Conservation (phyloP, 306 rosid species). For the Pyrus bretschneideri region DNA sequence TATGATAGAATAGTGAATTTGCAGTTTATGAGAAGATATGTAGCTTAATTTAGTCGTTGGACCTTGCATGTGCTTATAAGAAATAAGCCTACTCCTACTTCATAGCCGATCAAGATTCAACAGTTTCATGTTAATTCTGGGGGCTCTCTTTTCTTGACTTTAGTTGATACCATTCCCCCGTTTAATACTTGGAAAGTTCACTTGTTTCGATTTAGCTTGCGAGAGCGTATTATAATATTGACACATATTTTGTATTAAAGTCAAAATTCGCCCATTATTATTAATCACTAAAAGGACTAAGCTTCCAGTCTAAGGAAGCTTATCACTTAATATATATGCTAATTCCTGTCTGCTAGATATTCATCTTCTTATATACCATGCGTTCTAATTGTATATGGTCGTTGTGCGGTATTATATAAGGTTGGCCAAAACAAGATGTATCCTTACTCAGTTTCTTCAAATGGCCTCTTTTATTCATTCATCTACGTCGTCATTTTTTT, state of each 20-base stretch:
- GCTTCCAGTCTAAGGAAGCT: conserved; percentile 11
- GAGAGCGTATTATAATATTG: neutral
- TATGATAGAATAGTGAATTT: neutral
- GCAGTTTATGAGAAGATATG: neutral
- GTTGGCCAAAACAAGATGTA: neutral
- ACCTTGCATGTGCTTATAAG: neutral
- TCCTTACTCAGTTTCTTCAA: neutral
- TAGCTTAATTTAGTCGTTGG: neutral
- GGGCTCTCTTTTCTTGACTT: neutral
- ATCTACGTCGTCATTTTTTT: neutral
- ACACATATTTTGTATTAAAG: neutral
- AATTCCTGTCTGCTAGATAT: neutral
- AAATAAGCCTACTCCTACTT: neutral
- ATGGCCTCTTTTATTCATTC: neutral
- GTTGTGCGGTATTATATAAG: neutral
- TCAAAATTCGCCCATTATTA: neutral
- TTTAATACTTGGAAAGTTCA: conserved; percentile 5
- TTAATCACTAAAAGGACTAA: neutral
- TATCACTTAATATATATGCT: neutral
- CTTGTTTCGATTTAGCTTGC: neutral
- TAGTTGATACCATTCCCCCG: neutral
- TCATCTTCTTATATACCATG: neutral
- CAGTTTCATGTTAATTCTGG: neutral
- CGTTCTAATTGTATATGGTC: neutral
- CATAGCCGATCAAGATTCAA: neutral